Evolutionary conservation across 352 stramenopile species (phyloP), one percentile per base, ranked within the genome.

Genomic region (Pythium monospermum): DNA sequence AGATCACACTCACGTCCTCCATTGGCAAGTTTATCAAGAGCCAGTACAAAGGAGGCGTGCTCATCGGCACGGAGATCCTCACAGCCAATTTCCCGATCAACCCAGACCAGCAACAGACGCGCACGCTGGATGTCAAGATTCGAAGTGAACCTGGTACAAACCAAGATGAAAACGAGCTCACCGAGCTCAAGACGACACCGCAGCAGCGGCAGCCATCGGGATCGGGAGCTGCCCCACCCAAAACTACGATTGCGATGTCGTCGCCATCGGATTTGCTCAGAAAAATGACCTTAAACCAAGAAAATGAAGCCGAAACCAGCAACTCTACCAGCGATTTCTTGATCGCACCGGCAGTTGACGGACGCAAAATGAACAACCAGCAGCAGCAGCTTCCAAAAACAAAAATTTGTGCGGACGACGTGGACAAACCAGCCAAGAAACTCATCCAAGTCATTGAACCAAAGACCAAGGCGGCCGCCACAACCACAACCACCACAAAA

Each of bases 1-100:
- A 68, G 2, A 44, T 68, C 49, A 53, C 49, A 31, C 35, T 61
- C 13, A 36, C 72, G 22, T 58, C 62, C 11, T 53, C 58, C 0
- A 55, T 63, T 15, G 76, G 80, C 7, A 94, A 90, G 46, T 84
- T 88, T 50, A 94, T 91, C 66, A 94, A 94, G 65, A 87, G 74
- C 18, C 59, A 59, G 7, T 94, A 94, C 69, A 94, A 94, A 62
- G 80, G 83, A 12, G 80, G 83, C 13, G 73, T 84, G 13, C 55
- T 36, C 10, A 57, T 76, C 13, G 75, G 73, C 3, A 61, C 16
- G 15, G 73, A 91, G 26, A 85, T 89, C 46, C 73, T 89, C 57
- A 88, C 83, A n/a, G 65, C 77, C 35, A 85, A 87, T 46, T 93
- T 93, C 37, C 67, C 71, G 16, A 76, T 93, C 16, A 66, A 85